phyloP scores from a whole-genome alignment of 2,329 filamentous ascomycete genomes.

The Cryphonectria parasitica region DNA sequence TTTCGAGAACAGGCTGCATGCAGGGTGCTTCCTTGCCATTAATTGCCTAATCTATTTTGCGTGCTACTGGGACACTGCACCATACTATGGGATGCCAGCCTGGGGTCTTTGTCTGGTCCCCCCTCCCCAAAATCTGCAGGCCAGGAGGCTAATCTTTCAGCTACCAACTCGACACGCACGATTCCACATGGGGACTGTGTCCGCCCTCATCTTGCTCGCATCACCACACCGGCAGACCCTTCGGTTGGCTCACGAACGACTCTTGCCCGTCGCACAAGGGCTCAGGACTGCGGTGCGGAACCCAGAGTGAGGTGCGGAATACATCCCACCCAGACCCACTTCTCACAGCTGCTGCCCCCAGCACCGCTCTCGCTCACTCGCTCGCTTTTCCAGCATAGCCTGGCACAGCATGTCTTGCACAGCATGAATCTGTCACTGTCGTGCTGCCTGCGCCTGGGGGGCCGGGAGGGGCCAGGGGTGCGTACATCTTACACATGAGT shows the following conservation, averaged over 20 bases:
- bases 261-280: constrained; percentile 11
- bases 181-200: constrained; percentile 24
- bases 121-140: constrained; percentile 18
- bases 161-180: constrained; percentile 26
- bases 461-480: too few species aligned
- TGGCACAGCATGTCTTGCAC: not conserved
- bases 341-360: not conserved
- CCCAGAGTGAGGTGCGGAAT: not conserved
- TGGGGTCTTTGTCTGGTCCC: constrained; percentile 11
- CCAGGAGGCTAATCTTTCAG: constrained; percentile 29
- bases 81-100: constrained; percentile 2
- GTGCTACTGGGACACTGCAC: not conserved
- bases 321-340: not conserved
- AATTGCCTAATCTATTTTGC: constrained; percentile 9
- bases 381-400: not conserved
- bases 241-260: constrained; percentile 10
- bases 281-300: constrained; percentile 17
- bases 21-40: not conserved
- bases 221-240: not conserved
- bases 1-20: constrained; percentile 1
- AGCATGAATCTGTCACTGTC: not conserved
- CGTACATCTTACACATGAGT: not conserved
- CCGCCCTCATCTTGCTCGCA: constrained; percentile 15
- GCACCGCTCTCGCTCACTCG: not conserved
- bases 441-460: not conserved